Evolutionary conservation across 2,329 filamentous ascomycete species (phyloP).

Genomic region (Geosmithia flava): DNA sequence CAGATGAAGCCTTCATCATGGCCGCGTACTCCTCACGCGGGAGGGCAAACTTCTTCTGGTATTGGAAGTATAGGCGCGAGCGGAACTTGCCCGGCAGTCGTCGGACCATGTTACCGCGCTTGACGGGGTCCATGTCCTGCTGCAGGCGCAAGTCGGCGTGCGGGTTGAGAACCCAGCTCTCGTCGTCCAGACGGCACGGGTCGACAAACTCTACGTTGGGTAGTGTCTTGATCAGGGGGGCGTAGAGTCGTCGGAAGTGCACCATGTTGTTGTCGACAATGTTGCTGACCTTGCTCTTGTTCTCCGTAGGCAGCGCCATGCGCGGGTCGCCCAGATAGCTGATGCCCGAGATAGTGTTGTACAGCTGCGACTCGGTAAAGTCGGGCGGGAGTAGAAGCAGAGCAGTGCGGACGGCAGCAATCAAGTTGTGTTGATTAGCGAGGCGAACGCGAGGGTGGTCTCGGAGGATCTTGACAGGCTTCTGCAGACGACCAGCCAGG

Average conservation of each 20-base stretch:
- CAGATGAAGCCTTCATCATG: constrained; percentile 67
- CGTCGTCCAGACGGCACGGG: constrained; percentile 24
- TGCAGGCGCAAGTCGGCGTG: constrained; percentile 54
- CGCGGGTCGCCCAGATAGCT: constrained; percentile 95
- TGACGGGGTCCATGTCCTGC: constrained; percentile 88
- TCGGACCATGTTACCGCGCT: constrained; percentile 91
- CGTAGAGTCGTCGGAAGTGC: constrained; percentile 86
- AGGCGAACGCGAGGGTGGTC: constrained; percentile 87
- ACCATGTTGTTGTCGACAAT: constrained; percentile 86
- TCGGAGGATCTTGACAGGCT: constrained; percentile 93
- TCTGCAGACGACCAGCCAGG: constrained; percentile 89
- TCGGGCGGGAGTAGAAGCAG: constrained; percentile 71
- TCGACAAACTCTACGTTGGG: constrained; percentile 76
- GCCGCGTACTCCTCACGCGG: constrained; percentile 71
- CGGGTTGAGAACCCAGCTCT: constrained; percentile 25
- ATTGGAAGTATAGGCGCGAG: constrained; percentile 84
- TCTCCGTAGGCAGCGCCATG: constrained; percentile 82
- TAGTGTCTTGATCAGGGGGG: constrained; percentile 76
- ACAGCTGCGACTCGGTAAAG: constrained; percentile 82
- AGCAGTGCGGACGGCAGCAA: constrained; percentile 82
- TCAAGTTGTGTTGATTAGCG: constrained; percentile 89
- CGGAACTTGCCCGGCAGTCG: constrained; percentile 80
- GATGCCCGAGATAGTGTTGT: constrained; percentile 81
- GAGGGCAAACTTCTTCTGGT: constrained; percentile 81
- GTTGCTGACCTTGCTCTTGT: constrained; percentile 84